These are phyloP conservation scores for Globisporangium abappressorium DNA, from an alignment of 352 stramenopile species.

Conservation along the genomic window DNA sequence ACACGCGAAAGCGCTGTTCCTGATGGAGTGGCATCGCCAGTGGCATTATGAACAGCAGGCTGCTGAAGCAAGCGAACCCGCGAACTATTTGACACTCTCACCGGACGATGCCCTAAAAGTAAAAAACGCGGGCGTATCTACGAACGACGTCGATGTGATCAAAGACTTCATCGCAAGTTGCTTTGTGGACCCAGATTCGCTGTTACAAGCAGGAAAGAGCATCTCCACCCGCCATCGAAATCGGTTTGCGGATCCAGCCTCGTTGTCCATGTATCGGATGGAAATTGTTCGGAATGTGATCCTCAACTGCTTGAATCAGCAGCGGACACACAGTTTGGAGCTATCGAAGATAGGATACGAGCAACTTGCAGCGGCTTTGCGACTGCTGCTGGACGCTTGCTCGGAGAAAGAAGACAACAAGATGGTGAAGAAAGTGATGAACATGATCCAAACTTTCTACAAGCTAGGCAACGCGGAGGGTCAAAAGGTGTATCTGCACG, in stretches of 20 bases:
- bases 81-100: constrained; percentile 41
- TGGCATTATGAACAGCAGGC: constrained; percentile 60
- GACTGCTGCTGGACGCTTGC: constrained; percentile 62
- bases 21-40: constrained; percentile 77
- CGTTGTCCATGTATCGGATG: constrained; percentile 69
- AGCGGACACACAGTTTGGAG: constrained; percentile 54
- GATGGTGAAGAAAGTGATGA: constrained; percentile 74
- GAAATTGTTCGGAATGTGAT: constrained; percentile 62
- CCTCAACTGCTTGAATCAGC: constrained; percentile 63
- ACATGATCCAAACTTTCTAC: constrained; percentile 86
- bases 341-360: constrained; percentile 56
- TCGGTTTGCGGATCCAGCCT: constrained; percentile 60
- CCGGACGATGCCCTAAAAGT: constrained; percentile 50
- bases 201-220: constrained; percentile 26
- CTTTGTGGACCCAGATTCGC: constrained; percentile 63
- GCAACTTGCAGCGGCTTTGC: constrained; percentile 48
- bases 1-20: constrained; percentile 68
- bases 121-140: constrained; percentile 54
- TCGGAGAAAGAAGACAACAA: constrained; percentile 61
- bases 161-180: constrained; percentile 86
- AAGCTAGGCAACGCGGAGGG: constrained; percentile 26
- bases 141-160: constrained; percentile 77
- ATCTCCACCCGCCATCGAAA: constrained; percentile 49
- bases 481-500: constrained; percentile 61
- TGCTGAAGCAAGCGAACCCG: constrained; percentile 37